A percentile compares a stretch with the other conserved stretches of the same genome.
phyloP scores from a whole-genome alignment of 1,139 yeast species.

The Casaregolazyma suthepensis region DNA sequence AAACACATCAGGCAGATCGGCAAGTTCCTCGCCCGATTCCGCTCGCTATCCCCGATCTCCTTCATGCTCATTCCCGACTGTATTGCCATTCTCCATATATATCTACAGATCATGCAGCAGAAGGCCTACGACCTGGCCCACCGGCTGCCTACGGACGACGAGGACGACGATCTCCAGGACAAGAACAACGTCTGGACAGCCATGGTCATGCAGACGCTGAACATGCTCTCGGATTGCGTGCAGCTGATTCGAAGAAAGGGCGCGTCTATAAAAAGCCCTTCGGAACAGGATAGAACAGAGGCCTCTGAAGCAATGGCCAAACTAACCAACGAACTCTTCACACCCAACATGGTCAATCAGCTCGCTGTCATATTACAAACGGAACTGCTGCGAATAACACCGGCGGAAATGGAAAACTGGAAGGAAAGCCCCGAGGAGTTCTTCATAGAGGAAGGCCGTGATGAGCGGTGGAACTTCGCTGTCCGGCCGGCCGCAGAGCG shows the following conservation, averaged over 20 bases:
- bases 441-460: slow-evolving; percentile 70
- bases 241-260: slow-evolving; percentile 61
- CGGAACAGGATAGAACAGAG: slow-evolving; percentile 52
- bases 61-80: slow-evolving; percentile 66
- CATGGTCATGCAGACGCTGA: slow-evolving; percentile 63
- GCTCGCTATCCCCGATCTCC: slow-evolving; percentile 57
- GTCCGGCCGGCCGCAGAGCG: slow-evolving; percentile 84
- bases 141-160: slow-evolving; percentile 26
- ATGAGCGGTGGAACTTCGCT: slow-evolving; percentile 73
- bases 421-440: slow-evolving; percentile 84
- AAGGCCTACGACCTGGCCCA: slow-evolving; percentile 55
- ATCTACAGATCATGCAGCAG: slow-evolving; percentile 53
- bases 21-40: slow-evolving; percentile 59
- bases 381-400: slow-evolving; percentile 67
- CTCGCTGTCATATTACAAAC: slow-evolving; percentile 62
- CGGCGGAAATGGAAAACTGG: slow-evolving; percentile 79
- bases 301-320: slow-evolving; percentile 50
- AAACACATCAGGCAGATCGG: slow-evolving; percentile 70
- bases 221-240: slow-evolving; percentile 59
- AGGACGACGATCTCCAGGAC: slow-evolving; percentile 41
- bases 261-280: slow-evolving; percentile 56
- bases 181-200: slow-evolving; percentile 68
- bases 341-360: slow-evolving; percentile 47
- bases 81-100: slow-evolving; percentile 50
- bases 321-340: slow-evolving; percentile 51